These are phyloP conservation scores for Chamaenerion angustifolium DNA, from an alignment of 345 rosid species.

Conservation along the genomic window DNA sequence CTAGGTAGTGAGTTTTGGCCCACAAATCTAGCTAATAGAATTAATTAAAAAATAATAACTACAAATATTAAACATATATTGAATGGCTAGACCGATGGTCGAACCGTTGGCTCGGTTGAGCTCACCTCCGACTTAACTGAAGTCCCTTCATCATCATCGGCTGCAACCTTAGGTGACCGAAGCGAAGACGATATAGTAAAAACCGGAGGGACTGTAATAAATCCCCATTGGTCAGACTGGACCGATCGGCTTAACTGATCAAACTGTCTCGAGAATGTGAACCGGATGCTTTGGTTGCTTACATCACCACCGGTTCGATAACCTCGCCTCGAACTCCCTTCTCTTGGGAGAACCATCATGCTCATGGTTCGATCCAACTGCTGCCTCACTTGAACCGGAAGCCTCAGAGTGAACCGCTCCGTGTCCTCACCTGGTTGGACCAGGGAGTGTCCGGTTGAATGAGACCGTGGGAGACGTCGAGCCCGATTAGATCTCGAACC, in stretches of 20 bases:
- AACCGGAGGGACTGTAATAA: conserved; percentile 28
- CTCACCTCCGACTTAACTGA: conserved; percentile 11
- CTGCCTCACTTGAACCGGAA: conserved; percentile 67
- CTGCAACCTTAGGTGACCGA: conserved; percentile 25
- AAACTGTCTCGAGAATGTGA: conserved; percentile 9
- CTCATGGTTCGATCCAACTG: conserved; percentile 58
- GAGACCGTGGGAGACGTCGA: conserved; percentile 44
- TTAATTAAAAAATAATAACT: no score
- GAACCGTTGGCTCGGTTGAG: no score
- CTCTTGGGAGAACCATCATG: conserved; percentile 35
- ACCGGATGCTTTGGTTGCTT: conserved; percentile 15
- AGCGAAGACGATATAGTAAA: conserved; percentile 38
- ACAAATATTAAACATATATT: no score
- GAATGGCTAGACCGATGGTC: no score
- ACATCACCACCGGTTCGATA: conserved; percentile 17
- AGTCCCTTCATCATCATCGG: conserved; percentile 19
- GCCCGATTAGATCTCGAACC: conserved; percentile 27
- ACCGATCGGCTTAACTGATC: conserved; percentile 16
- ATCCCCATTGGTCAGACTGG: conserved; percentile 44
- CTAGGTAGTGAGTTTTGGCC: not conserved
- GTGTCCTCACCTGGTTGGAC: conserved; percentile 71
- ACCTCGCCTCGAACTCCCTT: conserved; percentile 37
- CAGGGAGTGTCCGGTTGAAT: conserved; percentile 84
- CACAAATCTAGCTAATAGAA: no score
- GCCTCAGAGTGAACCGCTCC: conserved; percentile 62